Conservation (phyloP, 2,329 filamentous ascomycete genomes). For the Mariannaea elegans region DNA sequence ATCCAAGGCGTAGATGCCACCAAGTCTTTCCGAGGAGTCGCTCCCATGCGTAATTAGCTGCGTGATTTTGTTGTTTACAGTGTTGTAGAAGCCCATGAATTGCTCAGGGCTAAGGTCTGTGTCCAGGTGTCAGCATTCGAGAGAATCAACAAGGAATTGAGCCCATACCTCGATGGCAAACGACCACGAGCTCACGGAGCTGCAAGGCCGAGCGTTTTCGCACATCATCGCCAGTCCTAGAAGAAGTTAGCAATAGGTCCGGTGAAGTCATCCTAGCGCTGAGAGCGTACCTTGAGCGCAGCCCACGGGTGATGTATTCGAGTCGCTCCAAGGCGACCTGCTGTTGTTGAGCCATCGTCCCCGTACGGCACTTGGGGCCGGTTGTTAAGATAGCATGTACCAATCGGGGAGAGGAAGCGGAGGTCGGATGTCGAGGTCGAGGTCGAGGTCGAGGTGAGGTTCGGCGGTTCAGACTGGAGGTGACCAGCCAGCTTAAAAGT, state of each 20-base stretch:
- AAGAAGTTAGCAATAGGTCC: slow-evolving; percentile 25
- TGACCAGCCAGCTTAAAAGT: neutral
- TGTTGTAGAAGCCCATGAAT: slow-evolving; percentile 70
- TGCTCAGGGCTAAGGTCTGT: slow-evolving; percentile 81
- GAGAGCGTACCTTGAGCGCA: slow-evolving; percentile 61
- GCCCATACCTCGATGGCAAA: slow-evolving; percentile 63
- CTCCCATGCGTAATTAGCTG: slow-evolving; percentile 82
- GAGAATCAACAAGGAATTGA: neutral
- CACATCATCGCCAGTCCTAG: slow-evolving; percentile 56
- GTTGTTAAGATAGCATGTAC: slow-evolving; percentile 43
- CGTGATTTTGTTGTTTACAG: slow-evolving; percentile 66
- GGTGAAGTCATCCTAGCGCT: neutral
- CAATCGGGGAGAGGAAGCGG: slow-evolving; percentile 8
- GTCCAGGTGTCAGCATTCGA: slow-evolving; percentile 24
- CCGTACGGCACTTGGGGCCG: slow-evolving; percentile 36
- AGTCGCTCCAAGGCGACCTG: slow-evolving; percentile 64
- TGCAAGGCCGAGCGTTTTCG: slow-evolving; percentile 62
- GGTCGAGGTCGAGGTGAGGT: slow-evolving; percentile 5
- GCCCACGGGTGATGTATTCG: slow-evolving; percentile 63
- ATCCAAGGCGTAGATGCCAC: slow-evolving; percentile 91
- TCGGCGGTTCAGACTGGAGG: neutral
- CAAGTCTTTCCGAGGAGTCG: slow-evolving; percentile 88
- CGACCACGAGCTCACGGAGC: slow-evolving; percentile 63
- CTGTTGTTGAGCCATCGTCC: slow-evolving; percentile 55
- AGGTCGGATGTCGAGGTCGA: slow-evolving; percentile 13